Conservation (phyloP, 352 stramenopile genomes). For the Aphanomyces invadans region DNA sequence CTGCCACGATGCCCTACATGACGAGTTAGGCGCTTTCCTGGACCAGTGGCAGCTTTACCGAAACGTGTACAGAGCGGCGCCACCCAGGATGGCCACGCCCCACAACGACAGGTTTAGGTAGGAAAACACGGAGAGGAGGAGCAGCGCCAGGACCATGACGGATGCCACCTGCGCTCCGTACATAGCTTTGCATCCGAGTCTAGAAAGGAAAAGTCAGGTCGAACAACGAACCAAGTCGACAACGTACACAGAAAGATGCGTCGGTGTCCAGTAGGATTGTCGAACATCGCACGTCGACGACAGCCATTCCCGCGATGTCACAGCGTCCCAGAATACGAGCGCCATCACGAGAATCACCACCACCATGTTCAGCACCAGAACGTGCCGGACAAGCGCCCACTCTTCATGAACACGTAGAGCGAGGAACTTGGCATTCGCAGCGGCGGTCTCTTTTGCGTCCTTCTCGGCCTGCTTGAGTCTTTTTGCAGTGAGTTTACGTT, state of each 20-base stretch:
- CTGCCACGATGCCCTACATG: conserved; percentile 47
- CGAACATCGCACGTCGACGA: conserved; percentile 49
- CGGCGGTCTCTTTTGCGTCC: not conserved
- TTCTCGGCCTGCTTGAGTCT: not conserved
- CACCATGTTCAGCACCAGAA: conserved; percentile 37
- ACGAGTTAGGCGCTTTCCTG: not conserved
- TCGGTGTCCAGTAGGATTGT: conserved; percentile 50
- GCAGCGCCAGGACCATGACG: conserved; percentile 37
- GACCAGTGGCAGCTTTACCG: conserved; percentile 24
- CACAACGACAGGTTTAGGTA: conserved; percentile 58
- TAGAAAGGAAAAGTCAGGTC: not conserved
- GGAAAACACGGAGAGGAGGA: conserved; percentile 47
- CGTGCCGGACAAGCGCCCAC: not conserved
- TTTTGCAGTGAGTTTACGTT: not conserved
- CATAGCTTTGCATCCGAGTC: conserved; percentile 45
- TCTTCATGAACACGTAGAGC: not conserved
- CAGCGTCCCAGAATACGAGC: conserved; percentile 67
- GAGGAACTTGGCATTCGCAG: not conserved
- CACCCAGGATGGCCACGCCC: conserved; percentile 41
- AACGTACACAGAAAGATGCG: conserved; percentile 47
- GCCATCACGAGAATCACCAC: conserved; percentile 65
- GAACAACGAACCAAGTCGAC: not conserved
- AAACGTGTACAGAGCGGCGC: conserved; percentile 48
- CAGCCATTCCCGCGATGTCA: conserved; percentile 20
- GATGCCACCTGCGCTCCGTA: conserved; percentile 58